Conservation (phyloP, 352 stramenopile species). For the Phytophthora sojae region DNA sequence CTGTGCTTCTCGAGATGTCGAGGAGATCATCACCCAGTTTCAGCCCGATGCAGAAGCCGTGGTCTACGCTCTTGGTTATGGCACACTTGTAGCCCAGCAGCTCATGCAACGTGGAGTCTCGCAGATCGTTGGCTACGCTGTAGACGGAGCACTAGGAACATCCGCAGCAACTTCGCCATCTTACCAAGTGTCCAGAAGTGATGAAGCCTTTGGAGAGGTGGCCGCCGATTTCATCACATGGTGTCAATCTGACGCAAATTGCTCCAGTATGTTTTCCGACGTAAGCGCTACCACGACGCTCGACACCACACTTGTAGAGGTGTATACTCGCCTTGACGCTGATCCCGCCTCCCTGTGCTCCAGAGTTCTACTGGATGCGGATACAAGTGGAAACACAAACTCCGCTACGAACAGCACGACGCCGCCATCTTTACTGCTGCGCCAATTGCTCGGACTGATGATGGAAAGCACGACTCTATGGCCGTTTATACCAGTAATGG, state of each 20-base stretch:
- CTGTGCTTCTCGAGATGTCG: slow-evolving; percentile 68
- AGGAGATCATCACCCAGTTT: slow-evolving; percentile 56
- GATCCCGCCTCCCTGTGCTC: slow-evolving; percentile 40
- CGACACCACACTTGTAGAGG: slow-evolving; percentile 37
- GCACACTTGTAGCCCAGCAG: slow-evolving; percentile 69
- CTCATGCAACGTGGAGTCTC: slow-evolving; percentile 62
- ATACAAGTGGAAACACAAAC: slow-evolving; percentile 15
- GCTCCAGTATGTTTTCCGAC: slow-evolving; percentile 47
- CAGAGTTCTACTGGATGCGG: slow-evolving; percentile 25
- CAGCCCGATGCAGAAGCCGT: slow-evolving; percentile 51
- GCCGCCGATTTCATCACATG: slow-evolving; percentile 52
- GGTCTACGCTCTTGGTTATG: slow-evolving; percentile 77
- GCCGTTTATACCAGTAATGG: slow-evolving; percentile 69
- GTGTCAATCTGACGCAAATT: slow-evolving; percentile 56
- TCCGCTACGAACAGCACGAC: slow-evolving; percentile 20
- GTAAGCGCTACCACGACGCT: slow-evolving; percentile 37
- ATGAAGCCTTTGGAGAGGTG: slow-evolving; percentile 55
- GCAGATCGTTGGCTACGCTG: slow-evolving; percentile 62
- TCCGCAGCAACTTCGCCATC: neutral
- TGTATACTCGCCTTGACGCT: slow-evolving; percentile 51
- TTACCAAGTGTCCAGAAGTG: slow-evolving; percentile 42
- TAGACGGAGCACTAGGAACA: slow-evolving; percentile 57
- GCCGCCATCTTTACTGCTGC: slow-evolving; percentile 51
- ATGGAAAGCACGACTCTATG: slow-evolving; percentile 55
- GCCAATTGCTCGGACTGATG: slow-evolving; percentile 58